phyloP scores from a whole-genome alignment of 2,329 filamentous ascomycete species.

The Pseudocercospora fuligena region DNA sequence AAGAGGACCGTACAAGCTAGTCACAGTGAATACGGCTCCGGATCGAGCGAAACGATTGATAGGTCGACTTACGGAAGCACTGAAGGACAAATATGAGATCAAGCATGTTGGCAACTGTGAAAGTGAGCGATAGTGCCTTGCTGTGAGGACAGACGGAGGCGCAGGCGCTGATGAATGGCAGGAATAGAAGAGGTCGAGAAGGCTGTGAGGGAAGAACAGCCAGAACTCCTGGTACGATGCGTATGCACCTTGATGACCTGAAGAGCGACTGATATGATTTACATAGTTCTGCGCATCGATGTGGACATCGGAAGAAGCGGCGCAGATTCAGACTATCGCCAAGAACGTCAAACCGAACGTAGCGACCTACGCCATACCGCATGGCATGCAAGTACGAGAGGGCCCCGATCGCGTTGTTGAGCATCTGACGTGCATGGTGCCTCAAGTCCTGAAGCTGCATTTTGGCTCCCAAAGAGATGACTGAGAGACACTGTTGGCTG shows the following conservation, averaged over 20 bases:
- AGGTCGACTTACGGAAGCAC: slow-evolving; percentile 63
- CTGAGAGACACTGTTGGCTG: neutral
- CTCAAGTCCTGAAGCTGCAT: slow-evolving; percentile 20
- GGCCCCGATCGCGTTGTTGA: slow-evolving; percentile 63
- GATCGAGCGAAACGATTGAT: slow-evolving; percentile 67
- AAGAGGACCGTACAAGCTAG: slow-evolving; percentile 63
- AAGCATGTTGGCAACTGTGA: slow-evolving; percentile 66
- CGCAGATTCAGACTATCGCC: slow-evolving; percentile 53
- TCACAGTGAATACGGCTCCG: slow-evolving; percentile 71
- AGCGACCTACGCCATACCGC: slow-evolving; percentile 59
- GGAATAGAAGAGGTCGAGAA: slow-evolving; percentile 51
- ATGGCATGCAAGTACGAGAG: slow-evolving; percentile 58
- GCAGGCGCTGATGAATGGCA: neutral
- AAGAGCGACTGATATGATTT: neutral
- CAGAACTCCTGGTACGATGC: slow-evolving; percentile 44
- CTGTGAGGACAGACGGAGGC: neutral
- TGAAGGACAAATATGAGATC: slow-evolving; percentile 69
- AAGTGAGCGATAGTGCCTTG: slow-evolving; percentile 49
- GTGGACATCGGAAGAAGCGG: slow-evolving; percentile 58
- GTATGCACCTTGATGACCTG: neutral
- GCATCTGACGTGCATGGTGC: slow-evolving; percentile 45
- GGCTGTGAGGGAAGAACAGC: slow-evolving; percentile 58
- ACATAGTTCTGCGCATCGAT: slow-evolving; percentile 65
- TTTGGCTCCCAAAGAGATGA: slow-evolving; percentile 13
- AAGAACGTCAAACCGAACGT: slow-evolving; percentile 53